Evolutionary conservation across 2,329 filamentous ascomycete genomes (phyloP), one percentile per base, ranked within the genome.

Genomic region (Hirsutella minnesotensis): DNA sequence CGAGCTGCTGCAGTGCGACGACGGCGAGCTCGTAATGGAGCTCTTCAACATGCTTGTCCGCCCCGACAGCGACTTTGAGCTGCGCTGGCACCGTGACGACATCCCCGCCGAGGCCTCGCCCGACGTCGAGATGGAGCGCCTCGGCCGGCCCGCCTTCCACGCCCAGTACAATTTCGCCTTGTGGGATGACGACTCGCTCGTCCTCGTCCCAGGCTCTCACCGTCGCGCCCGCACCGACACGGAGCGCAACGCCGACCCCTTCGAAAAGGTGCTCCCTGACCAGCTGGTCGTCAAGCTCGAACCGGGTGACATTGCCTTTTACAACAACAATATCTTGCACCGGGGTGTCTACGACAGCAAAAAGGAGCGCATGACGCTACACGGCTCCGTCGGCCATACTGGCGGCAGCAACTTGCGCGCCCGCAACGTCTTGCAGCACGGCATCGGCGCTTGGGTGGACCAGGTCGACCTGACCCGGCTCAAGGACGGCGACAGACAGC

Each of bases 121-220:
- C 0, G 79, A 81, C 18, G 79, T 89, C 54, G 88, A 94, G 60
- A 55, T 76, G 35, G 63, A 62, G 37, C 65, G 81, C 22, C 64
- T 94, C 41, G 56, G 59, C 1, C 65, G 74, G 47, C 74, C 78
- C 0, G 78, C 81, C 44, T 78, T 74, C 53, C 86, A 92, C 53
- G 82, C 86, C 31, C 88, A 95, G 66, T 95, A 86, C 75, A 95
- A 95, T 59, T 69, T 94, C 36, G 81, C 87, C 8, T 68, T 94
- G 8, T 88, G 79, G 57, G 76, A 81, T 30, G 88, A 94, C 57
- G 68, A 73, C 13, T 82, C 77, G 39, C 64, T 94, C 7, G 65
- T 94, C 8, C 78, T 92, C 0, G 75, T 94, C 0, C 87, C 87
- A 0, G 85, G 83, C 0, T 84, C 79, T 5, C 88, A 95, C 59